These are phyloP conservation scores for Mycena filopes DNA, from an alignment of 768 basidiomycete species.

Conservation along the genomic window DNA sequence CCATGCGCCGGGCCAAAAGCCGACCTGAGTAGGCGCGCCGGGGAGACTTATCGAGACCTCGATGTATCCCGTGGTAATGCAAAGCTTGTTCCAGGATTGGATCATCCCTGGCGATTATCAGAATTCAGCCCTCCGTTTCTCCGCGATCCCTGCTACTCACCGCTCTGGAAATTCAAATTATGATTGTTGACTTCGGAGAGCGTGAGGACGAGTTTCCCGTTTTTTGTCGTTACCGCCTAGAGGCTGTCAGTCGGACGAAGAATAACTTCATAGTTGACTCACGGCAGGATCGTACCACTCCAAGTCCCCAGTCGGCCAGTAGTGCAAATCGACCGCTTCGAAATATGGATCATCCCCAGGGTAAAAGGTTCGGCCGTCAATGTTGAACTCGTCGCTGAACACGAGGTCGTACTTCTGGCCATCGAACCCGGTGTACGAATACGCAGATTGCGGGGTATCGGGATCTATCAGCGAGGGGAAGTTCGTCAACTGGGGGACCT, in stretches of 20 bases:
- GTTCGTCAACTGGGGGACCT: constrained; percentile 80
- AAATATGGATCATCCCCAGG: constrained; percentile 77
- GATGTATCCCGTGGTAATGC: constrained; percentile 79
- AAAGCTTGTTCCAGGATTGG: constrained; percentile 81
- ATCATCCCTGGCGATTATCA: constrained; percentile 55
- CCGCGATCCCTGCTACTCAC: constrained; percentile 40
- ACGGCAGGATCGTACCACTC: constrained; percentile 70
- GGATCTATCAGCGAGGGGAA: constrained; percentile 78
- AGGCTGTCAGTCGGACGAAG: background rate
- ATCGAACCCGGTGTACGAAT: constrained; percentile 73
- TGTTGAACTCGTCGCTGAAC: constrained; percentile 74
- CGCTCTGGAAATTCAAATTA: constrained; percentile 73
- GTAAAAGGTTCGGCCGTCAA: constrained; percentile 73
- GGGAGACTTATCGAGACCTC: constrained; percentile 70
- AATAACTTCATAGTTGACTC: constrained; percentile 25
- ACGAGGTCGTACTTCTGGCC: constrained; percentile 84
- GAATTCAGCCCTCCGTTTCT: background rate
- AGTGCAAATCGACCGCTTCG: constrained; percentile 71
- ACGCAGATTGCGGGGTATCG: constrained; percentile 72
- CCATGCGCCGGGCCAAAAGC: constrained; percentile 88
- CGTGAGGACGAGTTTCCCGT: constrained; percentile 71
- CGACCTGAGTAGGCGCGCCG: constrained; percentile 48
- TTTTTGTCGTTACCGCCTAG: constrained; percentile 61
- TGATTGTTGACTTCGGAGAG: constrained; percentile 67
- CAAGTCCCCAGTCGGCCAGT: constrained; percentile 67